phyloP scores from a whole-genome alignment of 2,329 filamentous ascomycete genomes.

The Myriangium duriaei region DNA sequence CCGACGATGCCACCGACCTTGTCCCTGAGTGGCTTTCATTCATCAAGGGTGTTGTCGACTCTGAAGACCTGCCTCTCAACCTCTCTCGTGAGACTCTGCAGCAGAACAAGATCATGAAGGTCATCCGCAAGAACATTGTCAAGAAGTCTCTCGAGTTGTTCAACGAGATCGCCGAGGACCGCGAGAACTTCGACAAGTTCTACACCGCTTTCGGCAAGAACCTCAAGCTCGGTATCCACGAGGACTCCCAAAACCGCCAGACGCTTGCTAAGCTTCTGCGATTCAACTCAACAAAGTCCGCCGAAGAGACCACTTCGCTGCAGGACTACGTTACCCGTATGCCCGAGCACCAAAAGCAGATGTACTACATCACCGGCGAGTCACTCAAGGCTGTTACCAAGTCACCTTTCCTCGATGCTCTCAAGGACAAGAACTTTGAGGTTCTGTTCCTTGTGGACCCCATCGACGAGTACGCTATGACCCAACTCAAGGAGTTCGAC shows the following conservation, averaged over 20 bases:
- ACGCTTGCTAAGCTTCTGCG: conserved; percentile 94
- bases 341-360: conserved; percentile 99
- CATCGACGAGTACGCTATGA: conserved; percentile 99
- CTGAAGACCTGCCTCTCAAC: conserved; percentile 98
- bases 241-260: conserved; percentile 94
- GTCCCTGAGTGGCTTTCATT: conserved; percentile 99
- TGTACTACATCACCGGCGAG: conserved; percentile 99
- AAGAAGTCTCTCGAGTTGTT: conserved; percentile 99
- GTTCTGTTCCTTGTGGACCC: conserved; percentile 98
- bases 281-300: conserved; percentile 98
- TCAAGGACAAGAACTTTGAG: conserved; percentile 99
- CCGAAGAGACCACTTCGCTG: conserved; percentile 88
- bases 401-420: conserved; percentile 96
- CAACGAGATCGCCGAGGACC: conserved; percentile 97
- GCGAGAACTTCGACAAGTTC: conserved; percentile 99
- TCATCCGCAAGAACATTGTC: conserved; percentile 99
- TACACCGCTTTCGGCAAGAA: conserved; percentile 99
- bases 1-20: conserved; percentile 96
- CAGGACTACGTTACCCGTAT: conserved; percentile 97
- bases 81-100: conserved; percentile 99
- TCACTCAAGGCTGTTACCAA: conserved; percentile 95
- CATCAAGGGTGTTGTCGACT: conserved; percentile 99
- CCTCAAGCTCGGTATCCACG: conserved; percentile 99
- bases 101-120: conserved; percentile 99
- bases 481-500: conserved; percentile 99